Percentiles rank a stretch among this genome's conserved stretches.
These are phyloP conservation scores for Saturnispora besseyi DNA, from an alignment of 805 yeast species.

Conservation along the genomic window DNA sequence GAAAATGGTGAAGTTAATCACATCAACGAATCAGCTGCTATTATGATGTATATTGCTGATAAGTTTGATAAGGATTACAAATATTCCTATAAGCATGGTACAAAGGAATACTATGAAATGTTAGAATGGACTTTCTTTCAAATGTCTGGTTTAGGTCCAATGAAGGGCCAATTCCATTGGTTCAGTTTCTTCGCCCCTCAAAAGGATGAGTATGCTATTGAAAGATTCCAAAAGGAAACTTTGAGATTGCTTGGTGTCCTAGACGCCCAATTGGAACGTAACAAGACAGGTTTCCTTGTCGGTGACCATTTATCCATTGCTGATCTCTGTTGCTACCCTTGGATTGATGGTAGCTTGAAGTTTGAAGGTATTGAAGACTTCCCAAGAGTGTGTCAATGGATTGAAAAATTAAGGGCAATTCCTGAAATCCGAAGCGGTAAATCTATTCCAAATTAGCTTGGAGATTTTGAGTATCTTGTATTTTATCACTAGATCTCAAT, in stretches of 20 bases:
- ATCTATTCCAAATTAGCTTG: constrained; percentile 7
- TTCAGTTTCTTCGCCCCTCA: constrained; percentile 39
- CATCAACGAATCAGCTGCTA: constrained; percentile 54
- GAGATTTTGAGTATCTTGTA: not conserved
- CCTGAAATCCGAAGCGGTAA: constrained; percentile 30
- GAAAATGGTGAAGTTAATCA: constrained; percentile 35
- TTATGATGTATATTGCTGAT: constrained; percentile 49
- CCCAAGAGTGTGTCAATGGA: constrained; percentile 36
- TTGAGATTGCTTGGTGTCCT: constrained; percentile 45
- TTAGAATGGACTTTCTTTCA: constrained; percentile 49
- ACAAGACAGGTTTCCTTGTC: constrained; percentile 45
- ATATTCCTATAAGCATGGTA: constrained; percentile 31
- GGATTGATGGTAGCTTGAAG: constrained; percentile 29
- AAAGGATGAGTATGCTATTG: constrained; percentile 44
- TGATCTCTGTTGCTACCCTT: constrained; percentile 43
- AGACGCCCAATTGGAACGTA: constrained; percentile 41
- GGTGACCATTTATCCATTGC: constrained; percentile 53
- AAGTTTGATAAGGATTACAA: constrained; percentile 49
- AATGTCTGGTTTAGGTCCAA: constrained; percentile 52
- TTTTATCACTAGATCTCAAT: not conserved
- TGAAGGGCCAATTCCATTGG: constrained; percentile 52
- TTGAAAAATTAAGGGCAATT: constrained; percentile 25
- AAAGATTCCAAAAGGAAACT: constrained; percentile 44
- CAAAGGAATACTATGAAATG: constrained; percentile 41
- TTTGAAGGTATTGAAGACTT: constrained; percentile 23